Conservation (phyloP, 2,329 filamentous ascomycete genomes). For the Claviceps monticola region DNA sequence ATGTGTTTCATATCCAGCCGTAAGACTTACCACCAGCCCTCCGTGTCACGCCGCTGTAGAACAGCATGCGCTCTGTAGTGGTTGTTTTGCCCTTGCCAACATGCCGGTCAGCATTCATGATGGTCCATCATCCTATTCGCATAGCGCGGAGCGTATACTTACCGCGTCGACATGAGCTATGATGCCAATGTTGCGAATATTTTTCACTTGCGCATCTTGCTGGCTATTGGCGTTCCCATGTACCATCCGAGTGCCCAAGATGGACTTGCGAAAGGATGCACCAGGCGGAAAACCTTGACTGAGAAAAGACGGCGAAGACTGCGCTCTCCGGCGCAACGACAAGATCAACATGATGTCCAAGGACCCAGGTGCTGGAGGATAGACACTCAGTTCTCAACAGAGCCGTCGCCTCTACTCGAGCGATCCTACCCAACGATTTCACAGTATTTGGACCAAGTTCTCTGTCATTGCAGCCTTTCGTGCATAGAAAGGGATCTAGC, state of each 20-base stretch:
- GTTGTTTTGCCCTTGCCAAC: constrained; percentile 70
- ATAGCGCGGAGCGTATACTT: constrained; percentile 12
- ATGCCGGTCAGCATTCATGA: constrained; percentile 3
- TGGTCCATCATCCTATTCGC: not conserved
- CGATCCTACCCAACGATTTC: not conserved
- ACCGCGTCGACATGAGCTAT: constrained; percentile 96
- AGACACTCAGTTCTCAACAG: not conserved
- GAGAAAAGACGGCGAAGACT: not conserved
- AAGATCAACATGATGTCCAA: constrained; percentile 8
- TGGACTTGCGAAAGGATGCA: not conserved
- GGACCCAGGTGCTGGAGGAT: not conserved
- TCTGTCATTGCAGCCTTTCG: not conserved
- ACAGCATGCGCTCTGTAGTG: constrained; percentile 97
- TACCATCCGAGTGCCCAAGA: not conserved
- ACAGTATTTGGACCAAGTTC: not conserved
- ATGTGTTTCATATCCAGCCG: not conserved
- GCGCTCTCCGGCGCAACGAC: constrained; percentile 5
- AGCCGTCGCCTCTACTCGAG: not conserved
- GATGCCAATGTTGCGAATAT: constrained; percentile 90
- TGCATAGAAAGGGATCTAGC: not conserved
- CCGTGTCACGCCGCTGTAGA: constrained; percentile 80
- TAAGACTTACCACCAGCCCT: constrained; percentile 54
- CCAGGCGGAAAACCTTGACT: not conserved
- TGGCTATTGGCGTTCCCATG: constrained; percentile 8
- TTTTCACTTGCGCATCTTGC: constrained; percentile 20